Percentiles rank a stretch among this genome's conserved stretches.
Conservation (phyloP, 2,329 filamentous ascomycete genomes). For the Diplodia scrobiculata region DNA sequence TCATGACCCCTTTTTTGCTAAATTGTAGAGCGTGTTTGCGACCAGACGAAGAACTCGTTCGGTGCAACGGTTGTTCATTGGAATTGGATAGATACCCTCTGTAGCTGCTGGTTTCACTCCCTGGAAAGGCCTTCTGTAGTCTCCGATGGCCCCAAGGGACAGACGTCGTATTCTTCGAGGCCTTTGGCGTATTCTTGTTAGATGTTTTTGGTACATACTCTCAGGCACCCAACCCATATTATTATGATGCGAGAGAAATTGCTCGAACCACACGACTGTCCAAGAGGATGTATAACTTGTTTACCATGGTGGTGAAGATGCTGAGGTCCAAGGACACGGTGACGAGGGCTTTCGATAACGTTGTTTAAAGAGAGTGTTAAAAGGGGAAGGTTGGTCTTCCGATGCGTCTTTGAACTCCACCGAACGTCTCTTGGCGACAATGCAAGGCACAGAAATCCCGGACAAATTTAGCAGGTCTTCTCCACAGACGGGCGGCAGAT, state of each 20-base stretch:
- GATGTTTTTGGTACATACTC: not conserved
- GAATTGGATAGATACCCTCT: slow-evolving; percentile 19
- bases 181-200: not conserved
- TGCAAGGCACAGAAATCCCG: not conserved
- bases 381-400: not conserved
- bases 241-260: not conserved
- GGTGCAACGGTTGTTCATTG: slow-evolving; percentile 1
- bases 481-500: not conserved
- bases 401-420: no score
- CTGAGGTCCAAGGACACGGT: no score
- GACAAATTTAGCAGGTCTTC: not conserved
- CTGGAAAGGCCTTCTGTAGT: not conserved
- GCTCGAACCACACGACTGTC: not conserved
- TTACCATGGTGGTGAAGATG: no score
- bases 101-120: slow-evolving; percentile 13
- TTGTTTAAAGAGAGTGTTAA: not conserved
- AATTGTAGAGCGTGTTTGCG: slow-evolving; percentile 7
- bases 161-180: not conserved
- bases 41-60: not conserved
- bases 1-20: not conserved
- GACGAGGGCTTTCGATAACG: no score
- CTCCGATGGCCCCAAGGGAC: not conserved
- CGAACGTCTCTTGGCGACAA: not conserved
- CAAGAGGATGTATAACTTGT: no score
- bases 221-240: not conserved